phyloP scores from a whole-genome alignment of 331 rosid species.

The Malus hybrid region DNA sequence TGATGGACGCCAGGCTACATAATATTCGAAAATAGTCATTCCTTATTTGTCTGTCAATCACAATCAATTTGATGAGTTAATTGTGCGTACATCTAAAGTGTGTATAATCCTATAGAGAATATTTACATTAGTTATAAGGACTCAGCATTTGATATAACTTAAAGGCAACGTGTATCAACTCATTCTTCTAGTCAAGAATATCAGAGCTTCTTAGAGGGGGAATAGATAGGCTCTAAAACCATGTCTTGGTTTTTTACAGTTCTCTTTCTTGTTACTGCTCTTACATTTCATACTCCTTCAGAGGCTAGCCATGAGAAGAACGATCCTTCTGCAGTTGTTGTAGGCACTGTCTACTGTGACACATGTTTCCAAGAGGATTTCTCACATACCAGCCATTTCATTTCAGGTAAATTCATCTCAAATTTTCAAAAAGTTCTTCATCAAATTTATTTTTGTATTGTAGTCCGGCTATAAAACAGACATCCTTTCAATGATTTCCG shows the following conservation, averaged over 20 bases:
- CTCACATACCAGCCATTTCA: conserved; percentile 9
- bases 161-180: conserved; percentile 7
- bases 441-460: not conserved
- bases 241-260: conserved; percentile 43
- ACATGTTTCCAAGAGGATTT: too few species aligned
- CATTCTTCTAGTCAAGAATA: not conserved
- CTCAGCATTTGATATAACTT: conserved; percentile 19
- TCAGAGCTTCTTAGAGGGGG: not conserved
- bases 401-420: conserved; percentile 31
- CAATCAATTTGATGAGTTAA: not conserved
- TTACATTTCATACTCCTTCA: conserved; percentile 28
- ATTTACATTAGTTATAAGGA: not conserved
- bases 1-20: conserved; percentile 5
- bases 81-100: too few species aligned
- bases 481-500: too few species aligned
- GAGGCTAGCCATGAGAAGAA: conserved; percentile 32
- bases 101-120: not conserved
- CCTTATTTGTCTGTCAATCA: not conserved
- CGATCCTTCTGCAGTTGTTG: conserved; percentile 31
- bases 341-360: too few species aligned
- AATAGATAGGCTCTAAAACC: not conserved
- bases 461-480: too few species aligned
- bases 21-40: not conserved
- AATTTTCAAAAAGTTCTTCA: not conserved
- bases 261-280: conserved; percentile 25